Evolutionary conservation across 345 rosid species (phyloP), one percentile per base, ranked within the genome.

Genomic region (Nephelium lappaceum): DNA sequence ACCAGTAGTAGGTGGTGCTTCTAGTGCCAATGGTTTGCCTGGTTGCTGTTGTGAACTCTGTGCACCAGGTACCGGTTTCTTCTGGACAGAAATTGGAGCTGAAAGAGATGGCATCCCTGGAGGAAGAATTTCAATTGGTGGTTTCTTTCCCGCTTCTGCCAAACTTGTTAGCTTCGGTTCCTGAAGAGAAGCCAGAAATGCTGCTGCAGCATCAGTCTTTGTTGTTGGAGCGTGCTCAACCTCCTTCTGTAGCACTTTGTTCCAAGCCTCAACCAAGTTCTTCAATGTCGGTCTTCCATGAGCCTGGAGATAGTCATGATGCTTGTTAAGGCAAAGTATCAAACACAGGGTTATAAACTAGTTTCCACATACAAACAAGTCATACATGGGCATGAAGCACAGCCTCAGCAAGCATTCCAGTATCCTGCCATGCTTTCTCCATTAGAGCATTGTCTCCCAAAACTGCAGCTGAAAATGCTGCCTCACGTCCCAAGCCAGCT

Each of bases 331-430:
- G 67, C 74, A 72, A 60, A 74, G 45, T 31, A 73, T 61, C 72
- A 75, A 58, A 78, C 68, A 21, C 18, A 67, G 25, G 39, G 8
- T 31, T 27, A 23, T 60, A 67, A 72, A 6, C 27, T 5, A 25
- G 71, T 42, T 8, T 31, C 16, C 11, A 15, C 9, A 69, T 7
- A 73, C 6, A 80, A 78, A 57, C 15, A 73, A 82, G 42, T 65
- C 88, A 71, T 91, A 96, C 98, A 76, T 96, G 99, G n/a, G 98
- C 97, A 84, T 96, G 99, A 81, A 96, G 95, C 45, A 94, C 99
- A 41, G 98, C 93, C 88, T 96, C 99, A n/a, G 98, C 93, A 47
- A 93, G 97, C 99, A 96, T 96, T 80, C 99, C 99, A 0, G 98
- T 94, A 72, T 96, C 99, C 87, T 91, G 95, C 99, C 99, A 96